Conservation (phyloP, 2,329 filamentous ascomycete species). For the Phialophora expanda region DNA sequence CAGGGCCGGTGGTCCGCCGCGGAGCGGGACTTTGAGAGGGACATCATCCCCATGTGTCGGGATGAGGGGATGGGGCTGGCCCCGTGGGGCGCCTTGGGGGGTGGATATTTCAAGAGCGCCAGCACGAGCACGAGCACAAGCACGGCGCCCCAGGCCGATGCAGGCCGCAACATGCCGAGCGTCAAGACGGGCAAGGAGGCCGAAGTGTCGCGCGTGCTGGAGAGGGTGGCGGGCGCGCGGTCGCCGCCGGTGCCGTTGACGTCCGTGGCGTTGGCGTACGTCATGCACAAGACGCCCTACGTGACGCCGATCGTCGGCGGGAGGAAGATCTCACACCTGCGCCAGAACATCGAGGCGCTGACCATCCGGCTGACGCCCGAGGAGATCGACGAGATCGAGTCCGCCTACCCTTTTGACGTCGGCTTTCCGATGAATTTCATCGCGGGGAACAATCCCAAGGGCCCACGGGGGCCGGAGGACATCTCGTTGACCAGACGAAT, state of each 20-base stretch:
- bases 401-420: slow-evolving; percentile 58
- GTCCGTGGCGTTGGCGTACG: slow-evolving; percentile 56
- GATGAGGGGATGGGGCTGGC: slow-evolving; percentile 67
- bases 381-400: slow-evolving; percentile 62
- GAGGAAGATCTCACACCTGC: slow-evolving; percentile 58
- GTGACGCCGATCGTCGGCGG: slow-evolving; percentile 62
- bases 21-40: slow-evolving; percentile 70
- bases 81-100: slow-evolving; percentile 61
- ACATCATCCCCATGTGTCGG: slow-evolving; percentile 70
- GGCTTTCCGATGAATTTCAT: slow-evolving; percentile 61
- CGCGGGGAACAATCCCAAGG: slow-evolving; percentile 13
- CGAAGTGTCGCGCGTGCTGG: slow-evolving; percentile 34
- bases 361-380: slow-evolving; percentile 56
- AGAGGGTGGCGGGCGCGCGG: slow-evolving; percentile 33
- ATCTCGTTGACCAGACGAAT: slow-evolving; percentile 21
- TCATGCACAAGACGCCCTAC: slow-evolving; percentile 58
- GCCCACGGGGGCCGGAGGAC: slow-evolving; percentile 23
- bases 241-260: slow-evolving; percentile 26
- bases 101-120: slow-evolving; percentile 52
- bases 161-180: slow-evolving; percentile 36
- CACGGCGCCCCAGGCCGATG: too few relatives aligned
- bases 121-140: neutral
- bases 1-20: slow-evolving; percentile 67
- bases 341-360: slow-evolving; percentile 63
- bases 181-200: slow-evolving; percentile 31